A percentile compares a stretch with the other conserved stretches of the same genome.
phyloP scores from a whole-genome alignment of 352 stramenopile species.

The Phytopythium oedochilum region DNA sequence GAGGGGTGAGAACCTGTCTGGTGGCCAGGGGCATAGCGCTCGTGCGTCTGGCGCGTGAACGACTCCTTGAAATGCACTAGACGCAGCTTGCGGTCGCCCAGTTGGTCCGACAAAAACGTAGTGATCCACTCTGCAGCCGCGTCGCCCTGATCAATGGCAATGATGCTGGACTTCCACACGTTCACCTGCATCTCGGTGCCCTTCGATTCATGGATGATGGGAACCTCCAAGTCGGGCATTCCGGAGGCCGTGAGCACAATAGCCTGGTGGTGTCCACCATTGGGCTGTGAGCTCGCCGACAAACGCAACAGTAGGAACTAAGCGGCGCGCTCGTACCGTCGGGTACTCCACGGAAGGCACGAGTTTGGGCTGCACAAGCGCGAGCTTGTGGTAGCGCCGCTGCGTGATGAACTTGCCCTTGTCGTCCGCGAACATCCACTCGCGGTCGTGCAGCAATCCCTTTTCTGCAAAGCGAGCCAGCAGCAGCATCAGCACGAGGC shows the following conservation, averaged over 20 bases:
- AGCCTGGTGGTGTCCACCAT: conserved; percentile 8
- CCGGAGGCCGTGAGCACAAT: conserved; percentile 56
- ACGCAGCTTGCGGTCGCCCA: conserved; percentile 31
- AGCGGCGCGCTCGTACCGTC: conserved; percentile 13
- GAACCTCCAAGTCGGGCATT: conserved; percentile 58
- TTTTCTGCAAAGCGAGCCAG: conserved; percentile 22
- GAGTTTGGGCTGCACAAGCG: conserved; percentile 51
- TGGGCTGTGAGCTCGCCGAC: not conserved
- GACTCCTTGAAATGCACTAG: conserved; percentile 58
- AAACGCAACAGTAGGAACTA: not conserved
- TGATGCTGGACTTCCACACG: conserved; percentile 57
- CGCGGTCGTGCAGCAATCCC: conserved; percentile 64
- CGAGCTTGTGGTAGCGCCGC: conserved; percentile 57
- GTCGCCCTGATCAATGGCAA: conserved; percentile 60
- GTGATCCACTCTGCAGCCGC: conserved; percentile 58
- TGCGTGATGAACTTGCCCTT: conserved; percentile 69
- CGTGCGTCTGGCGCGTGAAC: conserved; percentile 43
- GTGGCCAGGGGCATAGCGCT: conserved; percentile 57
- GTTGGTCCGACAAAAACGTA: conserved; percentile 34
- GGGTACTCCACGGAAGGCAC: conserved; percentile 42
- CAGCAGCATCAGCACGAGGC: not conserved
- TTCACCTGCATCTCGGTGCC: conserved; percentile 30
- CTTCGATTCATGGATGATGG: conserved; percentile 29
- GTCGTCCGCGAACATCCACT: conserved; percentile 74
- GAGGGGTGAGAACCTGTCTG: conserved; percentile 23